phyloP scores from a whole-genome alignment of 208 protist genomes.

The Balamuthia mandrillaris region DNA sequence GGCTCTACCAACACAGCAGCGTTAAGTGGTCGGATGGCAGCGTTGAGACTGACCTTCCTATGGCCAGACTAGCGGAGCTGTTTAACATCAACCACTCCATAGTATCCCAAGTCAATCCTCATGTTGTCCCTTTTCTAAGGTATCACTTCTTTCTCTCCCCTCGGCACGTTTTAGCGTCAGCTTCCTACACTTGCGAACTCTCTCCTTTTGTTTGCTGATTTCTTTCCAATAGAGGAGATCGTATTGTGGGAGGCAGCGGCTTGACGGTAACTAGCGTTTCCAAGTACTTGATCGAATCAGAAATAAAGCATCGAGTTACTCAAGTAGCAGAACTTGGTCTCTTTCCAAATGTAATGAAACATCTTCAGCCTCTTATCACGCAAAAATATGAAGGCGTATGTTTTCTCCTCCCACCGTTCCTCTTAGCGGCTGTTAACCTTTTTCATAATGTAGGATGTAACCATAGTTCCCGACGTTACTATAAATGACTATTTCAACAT shows the following conservation, averaged over 20 bases:
- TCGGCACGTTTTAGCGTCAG: not conserved
- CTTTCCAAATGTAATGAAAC: constrained; percentile 6
- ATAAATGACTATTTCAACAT: constrained; percentile 37
- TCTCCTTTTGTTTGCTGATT: not conserved
- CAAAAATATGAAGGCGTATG: constrained; percentile 60
- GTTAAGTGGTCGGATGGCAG: constrained; percentile 42
- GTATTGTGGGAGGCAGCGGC: not conserved
- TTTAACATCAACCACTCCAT: constrained; percentile 77
- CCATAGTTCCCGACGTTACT: constrained; percentile 14
- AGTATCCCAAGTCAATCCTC: constrained; percentile 65
- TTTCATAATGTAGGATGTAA: constrained; percentile 24
- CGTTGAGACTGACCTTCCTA: constrained; percentile 63
- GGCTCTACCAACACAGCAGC: not conserved
- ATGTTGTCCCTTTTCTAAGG: constrained; percentile 64
- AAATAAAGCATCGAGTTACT: not conserved
- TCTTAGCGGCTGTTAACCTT: not conserved
- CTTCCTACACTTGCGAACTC: not conserved
- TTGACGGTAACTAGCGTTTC: not conserved
- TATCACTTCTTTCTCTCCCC: not conserved
- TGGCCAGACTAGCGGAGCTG: constrained; percentile 60
- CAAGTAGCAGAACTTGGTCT: constrained; percentile 37
- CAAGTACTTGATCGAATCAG: not conserved
- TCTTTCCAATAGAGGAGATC: not conserved
- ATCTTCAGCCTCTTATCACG: constrained; percentile 44
- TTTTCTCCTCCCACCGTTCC: not conserved